Evolutionary conservation across 1,284 basidiomycete genomes (phyloP), one percentile per base, ranked within the genome.

Genomic region (Microbotryum intermedium): DNA sequence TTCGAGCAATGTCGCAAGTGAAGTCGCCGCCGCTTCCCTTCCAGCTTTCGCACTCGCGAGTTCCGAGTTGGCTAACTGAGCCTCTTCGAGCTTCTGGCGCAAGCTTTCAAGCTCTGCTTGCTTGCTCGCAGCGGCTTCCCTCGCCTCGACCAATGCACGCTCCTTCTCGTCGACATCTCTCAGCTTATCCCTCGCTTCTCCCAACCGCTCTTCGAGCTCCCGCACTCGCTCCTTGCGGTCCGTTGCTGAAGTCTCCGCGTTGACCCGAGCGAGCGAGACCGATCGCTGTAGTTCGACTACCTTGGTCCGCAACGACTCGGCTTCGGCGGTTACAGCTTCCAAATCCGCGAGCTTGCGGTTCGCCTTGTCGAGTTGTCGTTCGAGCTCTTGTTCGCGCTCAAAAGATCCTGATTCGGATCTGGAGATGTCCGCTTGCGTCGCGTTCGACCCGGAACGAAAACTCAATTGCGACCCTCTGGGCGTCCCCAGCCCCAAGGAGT

Each of bases 401-500:
- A 20, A 11, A 11, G 11, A 20, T 29, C 6, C 50, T 30, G n/a
- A n/a, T 20, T 51, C 21, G 3, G 30, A 30, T 51, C 34, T 39
- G 13, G 34, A 18, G 4, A 39, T 39, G 34, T 51, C 50, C 9
- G 50, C 50, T 30, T 51, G 25, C 50, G 13, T 23, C 25, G 20
- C 50, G 18, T 48, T 23, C 46, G 26, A 48, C 6, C 46, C 46
- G 16, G 20, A 48, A 48, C 28, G 26, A 8, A 28, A 11, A 20
- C 46, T 48, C 26, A 11, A 45, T 61, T 29, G 51, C n/a, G 5
- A 50, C 20, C 20, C 55, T 50, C 54, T 49, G 30, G 66, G 66
- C 26, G 59, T 63, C 7, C 66, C 66, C 8, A 62, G 23, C 18
- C 66, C 66, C 6, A 66, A 39, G 13, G 34, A 39, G 34, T 39